These are phyloP conservation scores for Dryas drummondii DNA, from an alignment of 306 rosid species.

Conservation along the genomic window DNA sequence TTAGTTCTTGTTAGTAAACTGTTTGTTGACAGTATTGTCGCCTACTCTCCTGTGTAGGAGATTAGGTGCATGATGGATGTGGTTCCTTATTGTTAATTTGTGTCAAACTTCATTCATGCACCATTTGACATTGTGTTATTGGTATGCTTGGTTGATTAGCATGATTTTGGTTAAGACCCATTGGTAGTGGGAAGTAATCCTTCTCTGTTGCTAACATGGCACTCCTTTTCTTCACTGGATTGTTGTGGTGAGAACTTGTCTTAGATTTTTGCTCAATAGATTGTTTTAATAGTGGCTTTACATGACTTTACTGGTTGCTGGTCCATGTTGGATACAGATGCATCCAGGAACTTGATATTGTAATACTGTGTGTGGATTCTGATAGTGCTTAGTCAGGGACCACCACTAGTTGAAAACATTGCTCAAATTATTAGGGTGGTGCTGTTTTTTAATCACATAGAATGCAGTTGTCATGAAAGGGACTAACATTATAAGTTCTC, in stretches of 20 bases:
- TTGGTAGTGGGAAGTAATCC: not conserved
- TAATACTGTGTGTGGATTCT: not conserved
- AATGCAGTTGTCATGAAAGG: not conserved
- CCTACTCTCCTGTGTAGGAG: not conserved
- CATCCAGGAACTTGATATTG: not conserved
- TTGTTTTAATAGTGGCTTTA: not conserved
- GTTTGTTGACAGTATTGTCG: too few species aligned
- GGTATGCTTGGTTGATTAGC: not conserved
- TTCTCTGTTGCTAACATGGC: not conserved
- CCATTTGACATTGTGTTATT: constrained; percentile 3
- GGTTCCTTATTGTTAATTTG: not conserved
- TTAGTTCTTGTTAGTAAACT: too few species aligned
- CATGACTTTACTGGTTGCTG: constrained; percentile 5
- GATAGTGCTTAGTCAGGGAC: not conserved
- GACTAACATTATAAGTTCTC: not conserved
- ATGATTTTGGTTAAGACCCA: not conserved
- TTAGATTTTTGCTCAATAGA: not conserved
- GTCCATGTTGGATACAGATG: not conserved
- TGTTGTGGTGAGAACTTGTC: not conserved
- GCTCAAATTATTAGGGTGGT: not conserved
- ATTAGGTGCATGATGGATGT: not conserved
- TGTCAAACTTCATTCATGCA: constrained; percentile 4
- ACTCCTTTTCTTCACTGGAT: not conserved
- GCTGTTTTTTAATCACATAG: not conserved
- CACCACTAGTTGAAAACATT: not conserved